Percentiles rank a stretch among this genome's conserved stretches.
These are phyloP conservation scores for Fusarium humuli DNA, from an alignment of 2,329 filamentous ascomycete genomes.

Conservation along the genomic window DNA sequence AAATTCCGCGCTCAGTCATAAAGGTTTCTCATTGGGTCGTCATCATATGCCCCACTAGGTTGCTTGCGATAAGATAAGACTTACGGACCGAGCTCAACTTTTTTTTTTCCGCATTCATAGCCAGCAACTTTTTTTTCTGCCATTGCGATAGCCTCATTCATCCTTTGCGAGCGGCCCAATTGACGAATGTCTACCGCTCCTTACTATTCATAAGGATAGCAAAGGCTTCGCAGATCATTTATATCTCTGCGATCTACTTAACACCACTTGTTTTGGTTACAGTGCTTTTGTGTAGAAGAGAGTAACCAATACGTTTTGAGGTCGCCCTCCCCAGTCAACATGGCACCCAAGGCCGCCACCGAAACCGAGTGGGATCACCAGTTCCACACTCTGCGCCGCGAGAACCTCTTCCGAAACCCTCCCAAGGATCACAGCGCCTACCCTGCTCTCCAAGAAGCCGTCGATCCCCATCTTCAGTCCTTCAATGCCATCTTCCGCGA, in stretches of 20 bases:
- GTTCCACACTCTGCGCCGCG: constrained; percentile 86
- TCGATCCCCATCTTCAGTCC: constrained; percentile 92
- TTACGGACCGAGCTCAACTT: constrained; percentile 29
- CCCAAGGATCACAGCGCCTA: constrained; percentile 90
- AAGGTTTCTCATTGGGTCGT: constrained; percentile 26
- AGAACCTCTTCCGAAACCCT: constrained; percentile 89
- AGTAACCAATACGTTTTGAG: constrained; percentile 8
- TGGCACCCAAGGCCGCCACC: constrained; percentile 68
- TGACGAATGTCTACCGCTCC: constrained; percentile 29
- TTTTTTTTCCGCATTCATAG: constrained; percentile 47
- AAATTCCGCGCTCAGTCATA: constrained; percentile 4
- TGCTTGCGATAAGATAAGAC: constrained; percentile 17
- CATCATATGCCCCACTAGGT: constrained; percentile 2
- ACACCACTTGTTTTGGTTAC: constrained; percentile 1
- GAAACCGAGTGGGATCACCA: constrained; percentile 83
- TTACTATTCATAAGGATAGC: constrained; percentile 14
- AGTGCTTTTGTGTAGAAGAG: background rate
- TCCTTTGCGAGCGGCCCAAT: constrained; percentile 39
- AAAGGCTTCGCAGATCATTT: constrained; percentile 11
- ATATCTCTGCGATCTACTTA: background rate
- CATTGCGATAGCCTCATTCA: constrained; percentile 48
- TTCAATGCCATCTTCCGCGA: constrained; percentile 90
- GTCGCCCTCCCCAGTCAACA: constrained; percentile 49
- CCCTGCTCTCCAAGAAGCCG: constrained; percentile 84
- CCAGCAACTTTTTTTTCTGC: constrained; percentile 40